Percentiles rank a stretch among this genome's conserved stretches.
phyloP scores from a whole-genome alignment of 768 basidiomycete species.

The Lentinula detonsa region DNA sequence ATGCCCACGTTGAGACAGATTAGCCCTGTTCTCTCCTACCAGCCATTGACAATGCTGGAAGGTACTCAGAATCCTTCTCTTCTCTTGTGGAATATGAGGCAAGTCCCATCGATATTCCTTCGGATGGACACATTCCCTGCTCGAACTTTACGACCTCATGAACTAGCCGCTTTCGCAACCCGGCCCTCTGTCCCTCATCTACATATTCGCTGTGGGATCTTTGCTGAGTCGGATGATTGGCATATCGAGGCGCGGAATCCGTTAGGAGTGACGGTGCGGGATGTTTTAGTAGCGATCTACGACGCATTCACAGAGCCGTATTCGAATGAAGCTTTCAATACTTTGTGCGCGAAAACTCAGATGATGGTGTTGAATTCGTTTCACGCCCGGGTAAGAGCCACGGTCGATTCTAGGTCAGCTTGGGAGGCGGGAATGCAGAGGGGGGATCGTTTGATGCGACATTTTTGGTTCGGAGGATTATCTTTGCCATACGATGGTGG shows the following conservation, averaged over 20 bases:
- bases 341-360: constrained; percentile 33
- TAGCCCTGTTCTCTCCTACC: background rate
- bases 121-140: background rate
- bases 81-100: background rate
- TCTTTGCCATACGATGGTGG: constrained; percentile 20
- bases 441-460: constrained; percentile 42
- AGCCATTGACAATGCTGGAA: background rate
- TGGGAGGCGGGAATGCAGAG: constrained; percentile 38
- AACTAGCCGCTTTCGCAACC: constrained; percentile 25
- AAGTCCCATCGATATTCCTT: background rate
- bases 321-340: constrained; percentile 35
- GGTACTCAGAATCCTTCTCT: background rate
- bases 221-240: constrained; percentile 34
- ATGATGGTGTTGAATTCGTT: constrained; percentile 34
- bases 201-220: constrained; percentile 38
- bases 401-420: constrained; percentile 26
- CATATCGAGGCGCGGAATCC: constrained; percentile 33
- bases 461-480: constrained; percentile 48
- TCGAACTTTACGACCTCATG: background rate
- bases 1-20: background rate
- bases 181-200: constrained; percentile 31
- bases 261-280: constrained; percentile 43
- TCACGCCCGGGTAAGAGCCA: constrained; percentile 37
- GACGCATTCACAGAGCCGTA: constrained; percentile 30
- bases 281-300: constrained; percentile 45